Percentiles rank a stretch among this genome's conserved stretches.
Evolutionary conservation across 768 basidiomycete species (phyloP).

Genomic region (Phlebiopsis gigantea): DNA sequence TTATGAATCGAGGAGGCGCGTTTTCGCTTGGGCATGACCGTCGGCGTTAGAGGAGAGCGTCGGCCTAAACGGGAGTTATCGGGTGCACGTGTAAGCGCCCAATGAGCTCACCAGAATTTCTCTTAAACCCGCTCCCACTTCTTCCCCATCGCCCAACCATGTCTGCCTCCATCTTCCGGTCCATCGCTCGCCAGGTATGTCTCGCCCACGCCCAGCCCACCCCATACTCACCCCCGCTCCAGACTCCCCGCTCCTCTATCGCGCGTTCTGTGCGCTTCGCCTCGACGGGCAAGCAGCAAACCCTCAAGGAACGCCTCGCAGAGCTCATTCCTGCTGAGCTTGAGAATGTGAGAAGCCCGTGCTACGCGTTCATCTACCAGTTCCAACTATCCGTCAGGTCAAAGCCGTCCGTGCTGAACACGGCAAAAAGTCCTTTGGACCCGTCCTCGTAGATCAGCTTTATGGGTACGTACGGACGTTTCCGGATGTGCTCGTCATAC

Average conservation of each 20-base stretch:
- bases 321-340: constrained; percentile 90
- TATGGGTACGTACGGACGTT: constrained; percentile 55
- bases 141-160: constrained; percentile 17
- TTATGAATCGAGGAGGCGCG: constrained; percentile 10
- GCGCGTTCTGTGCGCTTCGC: constrained; percentile 54
- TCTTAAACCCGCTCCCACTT: constrained; percentile 8
- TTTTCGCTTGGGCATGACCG: constrained; percentile 27
- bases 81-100: constrained; percentile 16
- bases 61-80: constrained; percentile 8
- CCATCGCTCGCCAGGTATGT: constrained; percentile 31
- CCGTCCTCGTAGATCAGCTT: constrained; percentile 85
- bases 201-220: constrained; percentile 23
- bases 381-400: constrained; percentile 41
- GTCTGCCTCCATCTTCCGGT: constrained; percentile 27
- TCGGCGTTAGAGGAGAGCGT: background rate
- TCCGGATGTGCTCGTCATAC: background rate
- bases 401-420: constrained; percentile 80
- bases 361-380: background rate
- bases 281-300: constrained; percentile 63
- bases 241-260: constrained; percentile 48
- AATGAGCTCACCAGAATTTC: constrained; percentile 8
- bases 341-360: constrained; percentile 47
- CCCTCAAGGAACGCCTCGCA: constrained; percentile 88
- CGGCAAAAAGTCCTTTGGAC: constrained; percentile 91
- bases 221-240: background rate